These are phyloP conservation scores for Aspergillus brunneoviolaceus DNA, from an alignment of 2,329 filamentous ascomycete species.

Conservation along the genomic window DNA sequence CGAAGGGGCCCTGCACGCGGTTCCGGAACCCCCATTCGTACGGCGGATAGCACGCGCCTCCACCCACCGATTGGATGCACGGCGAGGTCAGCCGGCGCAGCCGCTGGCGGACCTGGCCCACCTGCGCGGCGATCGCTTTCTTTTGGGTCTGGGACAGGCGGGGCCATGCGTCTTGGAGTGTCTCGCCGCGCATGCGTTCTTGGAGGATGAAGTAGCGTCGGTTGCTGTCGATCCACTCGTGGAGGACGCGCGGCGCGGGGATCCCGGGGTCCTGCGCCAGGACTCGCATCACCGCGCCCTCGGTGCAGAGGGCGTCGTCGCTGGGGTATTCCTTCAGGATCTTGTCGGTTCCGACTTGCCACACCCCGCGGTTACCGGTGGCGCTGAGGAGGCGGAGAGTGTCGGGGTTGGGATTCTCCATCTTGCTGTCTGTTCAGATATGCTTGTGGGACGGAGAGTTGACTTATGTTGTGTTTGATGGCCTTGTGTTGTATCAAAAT, in stretches of 20 bases:
- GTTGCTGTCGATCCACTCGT: constrained; percentile 20
- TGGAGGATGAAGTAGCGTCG: constrained; percentile 18
- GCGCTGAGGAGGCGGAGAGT: constrained; percentile 20
- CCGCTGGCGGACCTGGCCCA: constrained; percentile 15
- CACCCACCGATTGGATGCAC: constrained; percentile 17
- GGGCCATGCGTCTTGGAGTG: constrained; percentile 20
- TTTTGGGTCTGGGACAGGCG: constrained; percentile 16
- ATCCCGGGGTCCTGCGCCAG: constrained; percentile 14
- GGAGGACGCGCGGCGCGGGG: constrained; percentile 15
- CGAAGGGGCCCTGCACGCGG: constrained; percentile 16
- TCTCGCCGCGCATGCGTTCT: constrained; percentile 18
- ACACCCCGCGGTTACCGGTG: constrained; percentile 16
- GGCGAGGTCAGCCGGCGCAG: constrained; percentile 15
- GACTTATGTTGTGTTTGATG: too few species aligned
- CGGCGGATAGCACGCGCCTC: constrained; percentile 15
- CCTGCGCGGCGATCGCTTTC: constrained; percentile 18
- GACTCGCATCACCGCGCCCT: constrained; percentile 11
- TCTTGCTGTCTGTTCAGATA: too few species aligned
- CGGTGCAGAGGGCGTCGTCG: constrained; percentile 16
- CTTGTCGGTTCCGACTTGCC: constrained; percentile 22
- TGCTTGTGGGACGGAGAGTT: too few species aligned
- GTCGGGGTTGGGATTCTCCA: constrained; percentile 9
- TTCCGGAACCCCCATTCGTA: constrained; percentile 9
- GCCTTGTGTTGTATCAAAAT: too few species aligned
- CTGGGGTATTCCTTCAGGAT: constrained; percentile 21